A percentile compares a stretch with the other conserved stretches of the same genome.
Evolutionary conservation across 805 yeast species (phyloP).

Genomic region (Ogataea salicorniae): DNA sequence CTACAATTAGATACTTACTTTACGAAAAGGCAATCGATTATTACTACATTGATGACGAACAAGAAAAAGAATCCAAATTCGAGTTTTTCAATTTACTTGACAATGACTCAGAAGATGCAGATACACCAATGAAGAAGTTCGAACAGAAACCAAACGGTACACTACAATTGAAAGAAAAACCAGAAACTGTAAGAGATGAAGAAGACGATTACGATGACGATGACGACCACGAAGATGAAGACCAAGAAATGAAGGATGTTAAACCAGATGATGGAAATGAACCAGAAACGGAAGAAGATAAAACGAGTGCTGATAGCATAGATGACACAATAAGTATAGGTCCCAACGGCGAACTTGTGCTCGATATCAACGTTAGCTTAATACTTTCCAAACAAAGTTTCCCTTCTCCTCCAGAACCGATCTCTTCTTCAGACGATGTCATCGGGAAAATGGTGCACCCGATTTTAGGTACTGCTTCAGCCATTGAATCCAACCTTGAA

Average conservation of each 20-base stretch:
- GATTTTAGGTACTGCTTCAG: slow-evolving; percentile 31
- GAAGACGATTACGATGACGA: slow-evolving; percentile 32
- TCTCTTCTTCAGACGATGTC: slow-evolving; percentile 26
- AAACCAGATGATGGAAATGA: not conserved
- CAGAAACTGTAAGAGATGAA: slow-evolving; percentile 17
- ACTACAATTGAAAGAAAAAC: not conserved
- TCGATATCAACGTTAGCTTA: slow-evolving; percentile 14
- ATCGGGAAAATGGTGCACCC: slow-evolving; percentile 33
- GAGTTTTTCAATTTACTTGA: slow-evolving; percentile 18
- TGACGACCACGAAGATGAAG: slow-evolving; percentile 23
- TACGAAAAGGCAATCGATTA: slow-evolving; percentile 67
- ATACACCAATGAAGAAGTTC: slow-evolving; percentile 15
- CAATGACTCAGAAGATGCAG: slow-evolving; percentile 29
- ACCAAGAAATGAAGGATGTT: not conserved
- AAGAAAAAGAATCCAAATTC: slow-evolving; percentile 4
- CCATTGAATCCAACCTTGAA: slow-evolving; percentile 38
- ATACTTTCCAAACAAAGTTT: slow-evolving; percentile 27
- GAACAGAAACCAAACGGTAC: slow-evolving; percentile 5
- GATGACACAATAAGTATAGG: not conserved
- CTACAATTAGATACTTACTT: slow-evolving; percentile 59
- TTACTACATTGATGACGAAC: slow-evolving; percentile 12
- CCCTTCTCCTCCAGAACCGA: slow-evolving; percentile 23
- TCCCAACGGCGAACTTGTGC: slow-evolving; percentile 11
- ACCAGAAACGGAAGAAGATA: not conserved
- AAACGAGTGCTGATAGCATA: not conserved